Evolutionary conservation across 768 basidiomycete species (phyloP).

Genomic region (Trametes gibbosa): DNA sequence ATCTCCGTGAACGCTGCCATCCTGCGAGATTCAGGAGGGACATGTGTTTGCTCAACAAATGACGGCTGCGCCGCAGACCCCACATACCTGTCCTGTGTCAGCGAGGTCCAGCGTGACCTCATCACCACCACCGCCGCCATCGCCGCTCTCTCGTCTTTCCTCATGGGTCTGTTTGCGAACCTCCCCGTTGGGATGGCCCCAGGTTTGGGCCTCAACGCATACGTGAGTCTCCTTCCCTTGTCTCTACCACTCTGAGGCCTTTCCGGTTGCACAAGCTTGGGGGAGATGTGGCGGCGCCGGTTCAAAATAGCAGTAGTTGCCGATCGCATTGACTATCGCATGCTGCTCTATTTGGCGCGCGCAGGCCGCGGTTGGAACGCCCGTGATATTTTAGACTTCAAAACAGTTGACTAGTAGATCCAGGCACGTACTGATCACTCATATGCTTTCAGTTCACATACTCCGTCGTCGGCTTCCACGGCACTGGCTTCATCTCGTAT

Average conservation of each 20-base stretch:
- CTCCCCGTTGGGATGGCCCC: constrained; percentile 89
- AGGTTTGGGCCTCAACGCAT: constrained; percentile 80
- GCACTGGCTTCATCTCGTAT: constrained; percentile 69
- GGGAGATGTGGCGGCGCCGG: too few relatives aligned
- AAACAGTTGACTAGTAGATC: too few relatives aligned
- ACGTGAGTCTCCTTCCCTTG: constrained; percentile 43
- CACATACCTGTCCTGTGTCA: constrained; percentile 53
- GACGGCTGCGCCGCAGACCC: constrained; percentile 55
- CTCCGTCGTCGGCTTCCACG: constrained; percentile 84
- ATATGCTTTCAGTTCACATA: constrained; percentile 64
- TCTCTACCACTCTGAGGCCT: background rate
- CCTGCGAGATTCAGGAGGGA: constrained; percentile 72
- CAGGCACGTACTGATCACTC: background rate
- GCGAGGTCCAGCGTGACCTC: constrained; percentile 66
- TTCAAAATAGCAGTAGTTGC: too few relatives aligned
- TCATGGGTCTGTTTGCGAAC: constrained; percentile 85
- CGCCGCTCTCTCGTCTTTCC: constrained; percentile 67
- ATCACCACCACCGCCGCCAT: constrained; percentile 83
- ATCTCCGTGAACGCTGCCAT: constrained; percentile 87
- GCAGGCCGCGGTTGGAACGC: too few relatives aligned
- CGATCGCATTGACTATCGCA: too few relatives aligned
- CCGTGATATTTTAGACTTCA: too few relatives aligned
- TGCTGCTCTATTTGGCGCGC: too few relatives aligned
- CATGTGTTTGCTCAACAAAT: constrained; percentile 67
- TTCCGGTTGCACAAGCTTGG: background rate